Percentiles rank a stretch among this genome's conserved stretches.
Conservation (phyloP, 2,329 filamentous ascomycete species). For the Cryphonectria parasitica region DNA sequence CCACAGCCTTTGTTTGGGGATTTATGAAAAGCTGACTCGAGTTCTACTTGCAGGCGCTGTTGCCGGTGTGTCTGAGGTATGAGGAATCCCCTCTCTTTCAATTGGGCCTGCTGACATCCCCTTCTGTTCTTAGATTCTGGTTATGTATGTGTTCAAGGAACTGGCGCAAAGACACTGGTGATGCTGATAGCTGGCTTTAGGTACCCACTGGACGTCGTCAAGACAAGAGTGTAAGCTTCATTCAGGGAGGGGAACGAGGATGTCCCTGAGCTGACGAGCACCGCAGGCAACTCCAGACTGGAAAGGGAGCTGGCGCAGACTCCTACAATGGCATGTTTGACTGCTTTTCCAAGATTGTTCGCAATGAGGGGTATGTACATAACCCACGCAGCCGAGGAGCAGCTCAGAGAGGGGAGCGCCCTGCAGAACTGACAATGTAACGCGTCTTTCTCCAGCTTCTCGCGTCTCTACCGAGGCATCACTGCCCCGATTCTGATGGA, state of each 20-base stretch:
- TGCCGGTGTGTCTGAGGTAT: slow-evolving; percentile 95
- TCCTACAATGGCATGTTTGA: slow-evolving; percentile 96
- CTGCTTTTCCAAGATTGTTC: slow-evolving; percentile 96
- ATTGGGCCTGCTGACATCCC: slow-evolving; percentile 34
- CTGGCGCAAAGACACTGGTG: slow-evolving; percentile 29
- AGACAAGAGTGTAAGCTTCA: slow-evolving; percentile 84
- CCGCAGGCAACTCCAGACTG: slow-evolving; percentile 81
- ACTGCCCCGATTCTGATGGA: slow-evolving; percentile 94
- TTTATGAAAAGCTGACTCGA: slow-evolving; percentile 35
- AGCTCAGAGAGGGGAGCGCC: neutral
- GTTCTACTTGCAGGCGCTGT: slow-evolving; percentile 71
- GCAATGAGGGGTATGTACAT: slow-evolving; percentile 79
- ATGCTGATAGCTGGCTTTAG: slow-evolving; percentile 50
- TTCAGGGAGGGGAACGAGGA: slow-evolving; percentile 16
- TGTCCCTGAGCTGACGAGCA: slow-evolving; percentile 8
- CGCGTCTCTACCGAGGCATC: slow-evolving; percentile 93
- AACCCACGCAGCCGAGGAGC: neutral
- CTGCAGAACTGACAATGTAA: slow-evolving; percentile 17
- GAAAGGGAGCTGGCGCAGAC: slow-evolving; percentile 73
- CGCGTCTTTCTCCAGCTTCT: slow-evolving; percentile 61
- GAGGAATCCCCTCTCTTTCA: slow-evolving; percentile 37
- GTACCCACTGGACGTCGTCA: slow-evolving; percentile 98
- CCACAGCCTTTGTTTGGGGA: slow-evolving; percentile 29
- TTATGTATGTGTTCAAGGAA: slow-evolving; percentile 66
- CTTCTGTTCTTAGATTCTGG: slow-evolving; percentile 67